phyloP scores from a whole-genome alignment of 169 alveolate genomes.

The Amoebophrya sp. region DNA sequence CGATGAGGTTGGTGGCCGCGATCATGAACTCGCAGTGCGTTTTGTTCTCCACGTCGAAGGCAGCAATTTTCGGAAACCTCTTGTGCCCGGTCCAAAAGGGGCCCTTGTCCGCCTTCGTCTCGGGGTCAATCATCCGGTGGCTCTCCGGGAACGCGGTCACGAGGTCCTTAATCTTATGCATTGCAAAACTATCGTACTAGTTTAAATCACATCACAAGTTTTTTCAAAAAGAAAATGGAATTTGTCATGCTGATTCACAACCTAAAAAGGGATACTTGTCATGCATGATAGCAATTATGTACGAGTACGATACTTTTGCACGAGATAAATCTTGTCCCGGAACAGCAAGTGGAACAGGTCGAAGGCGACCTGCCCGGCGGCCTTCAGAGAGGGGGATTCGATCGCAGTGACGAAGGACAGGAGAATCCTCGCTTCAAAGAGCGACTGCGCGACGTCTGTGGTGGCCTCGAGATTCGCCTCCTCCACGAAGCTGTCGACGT shows the following conservation, averaged over 20 bases:
- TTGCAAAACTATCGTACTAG: no score
- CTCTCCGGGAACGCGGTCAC: conserved; percentile 42
- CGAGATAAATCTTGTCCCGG: conserved; percentile 52
- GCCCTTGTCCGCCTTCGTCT: conserved; percentile 48
- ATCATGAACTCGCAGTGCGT: conserved; percentile 74
- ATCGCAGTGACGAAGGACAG: conserved; percentile 33
- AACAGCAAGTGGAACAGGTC: conserved; percentile 46
- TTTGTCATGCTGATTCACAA: no score
- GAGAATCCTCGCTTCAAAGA: conserved; percentile 41
- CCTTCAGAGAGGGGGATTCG: conserved; percentile 28
- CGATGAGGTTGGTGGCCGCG: conserved; percentile 72
- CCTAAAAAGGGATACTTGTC: no score
- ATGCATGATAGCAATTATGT: no score
- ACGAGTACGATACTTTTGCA: no score
- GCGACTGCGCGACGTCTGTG: conserved; percentile 41
- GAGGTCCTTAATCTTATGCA: neutral
- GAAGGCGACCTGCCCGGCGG: conserved; percentile 44
- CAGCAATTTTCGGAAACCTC: conserved; percentile 88
- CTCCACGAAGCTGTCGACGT: conserved; percentile 33
- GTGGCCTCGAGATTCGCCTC: conserved; percentile 32
- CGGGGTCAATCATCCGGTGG: conserved; percentile 44
- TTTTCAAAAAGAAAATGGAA: no score
- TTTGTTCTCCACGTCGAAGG: conserved; percentile 70
- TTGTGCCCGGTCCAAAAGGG: conserved; percentile 98
- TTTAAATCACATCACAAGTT: no score